Evolutionary conservation across 805 yeast genomes (phyloP).

Genomic region (Candida wancherniae): DNA sequence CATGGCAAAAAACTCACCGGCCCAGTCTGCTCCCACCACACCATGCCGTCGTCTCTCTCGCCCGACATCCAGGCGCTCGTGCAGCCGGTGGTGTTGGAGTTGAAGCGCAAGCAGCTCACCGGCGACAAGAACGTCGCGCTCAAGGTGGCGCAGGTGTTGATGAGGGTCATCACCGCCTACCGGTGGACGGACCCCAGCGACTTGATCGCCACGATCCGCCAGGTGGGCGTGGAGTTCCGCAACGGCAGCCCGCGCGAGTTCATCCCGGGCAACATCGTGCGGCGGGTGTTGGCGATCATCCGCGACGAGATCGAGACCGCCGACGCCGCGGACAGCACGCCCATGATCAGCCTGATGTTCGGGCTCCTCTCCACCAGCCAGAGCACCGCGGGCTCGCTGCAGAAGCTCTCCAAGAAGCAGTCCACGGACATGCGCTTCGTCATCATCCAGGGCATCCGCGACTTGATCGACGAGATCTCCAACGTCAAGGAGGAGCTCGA

Average conservation of each 20-base stretch:
- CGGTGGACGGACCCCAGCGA: conserved; percentile 80
- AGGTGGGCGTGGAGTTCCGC: conserved; percentile 63
- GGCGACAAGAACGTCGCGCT: conserved; percentile 83
- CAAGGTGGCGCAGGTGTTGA: conserved; percentile 79
- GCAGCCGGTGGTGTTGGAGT: conserved; percentile 40
- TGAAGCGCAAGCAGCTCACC: conserved; percentile 78
- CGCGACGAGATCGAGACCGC: conserved; percentile 77
- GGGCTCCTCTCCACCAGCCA: conserved; percentile 59
- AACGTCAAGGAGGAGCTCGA: conserved; percentile 89
- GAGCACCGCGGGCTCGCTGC: conserved; percentile 19
- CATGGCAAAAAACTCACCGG: too few species aligned
- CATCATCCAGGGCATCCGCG: conserved; percentile 88
- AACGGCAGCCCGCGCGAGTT: conserved; percentile 87
- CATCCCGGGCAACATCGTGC: conserved; percentile 82
- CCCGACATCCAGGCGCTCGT: conserved; percentile 33
- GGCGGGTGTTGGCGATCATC: conserved; percentile 81
- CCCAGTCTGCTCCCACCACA: too few species aligned
- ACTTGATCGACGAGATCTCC: conserved; percentile 84
- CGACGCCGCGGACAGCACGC: conserved; percentile 44
- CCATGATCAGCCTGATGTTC: conserved; percentile 77
- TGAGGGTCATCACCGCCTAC: conserved; percentile 84
- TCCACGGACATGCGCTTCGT: conserved; percentile 72
- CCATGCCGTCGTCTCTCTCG: conserved; percentile 9
- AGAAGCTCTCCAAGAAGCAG: conserved; percentile 36
- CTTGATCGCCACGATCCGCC: conserved; percentile 64